These are phyloP conservation scores for Candida quercuum DNA, from an alignment of 805 yeast species.

Conservation along the genomic window DNA sequence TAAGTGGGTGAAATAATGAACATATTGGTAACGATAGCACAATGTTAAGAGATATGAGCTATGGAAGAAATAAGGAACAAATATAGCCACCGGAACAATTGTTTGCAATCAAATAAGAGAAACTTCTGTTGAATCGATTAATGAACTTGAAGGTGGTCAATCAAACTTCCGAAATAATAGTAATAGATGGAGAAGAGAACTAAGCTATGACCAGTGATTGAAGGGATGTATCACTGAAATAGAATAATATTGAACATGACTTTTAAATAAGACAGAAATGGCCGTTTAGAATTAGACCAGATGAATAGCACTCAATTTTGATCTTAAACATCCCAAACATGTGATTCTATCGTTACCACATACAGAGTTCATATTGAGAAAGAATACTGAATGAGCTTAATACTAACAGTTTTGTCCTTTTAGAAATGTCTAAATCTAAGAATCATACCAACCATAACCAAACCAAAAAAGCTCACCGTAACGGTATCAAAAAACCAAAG, in stretches of 20 bases:
- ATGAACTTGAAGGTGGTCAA: neutral
- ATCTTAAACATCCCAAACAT: too few relatives aligned
- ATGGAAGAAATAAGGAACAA: too few relatives aligned
- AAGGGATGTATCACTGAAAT: neutral
- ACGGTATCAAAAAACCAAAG: conserved; percentile 99
- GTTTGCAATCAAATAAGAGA: too few relatives aligned
- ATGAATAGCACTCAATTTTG: too few relatives aligned
- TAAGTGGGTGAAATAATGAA: neutral
- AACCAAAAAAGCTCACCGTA: conserved; percentile 99
- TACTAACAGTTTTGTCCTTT: conserved; percentile 27
- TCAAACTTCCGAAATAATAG: too few relatives aligned
- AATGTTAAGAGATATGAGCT: too few relatives aligned
- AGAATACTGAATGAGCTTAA: too few relatives aligned
- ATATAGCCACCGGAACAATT: too few relatives aligned
- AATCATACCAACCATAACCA: conserved; percentile 99
- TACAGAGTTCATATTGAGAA: neutral
- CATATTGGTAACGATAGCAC: too few relatives aligned
- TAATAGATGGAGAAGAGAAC: neutral
- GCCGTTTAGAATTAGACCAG: too few relatives aligned
- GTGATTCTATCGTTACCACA: neutral
- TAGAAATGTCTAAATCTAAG: conserved; percentile 96
- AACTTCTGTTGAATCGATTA: neutral
- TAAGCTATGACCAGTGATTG: neutral
- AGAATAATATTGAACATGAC: neutral
- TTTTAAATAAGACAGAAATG: too few relatives aligned